phyloP scores from a whole-genome alignment of 2,329 filamentous ascomycete genomes.

The Coniella lustricola region DNA sequence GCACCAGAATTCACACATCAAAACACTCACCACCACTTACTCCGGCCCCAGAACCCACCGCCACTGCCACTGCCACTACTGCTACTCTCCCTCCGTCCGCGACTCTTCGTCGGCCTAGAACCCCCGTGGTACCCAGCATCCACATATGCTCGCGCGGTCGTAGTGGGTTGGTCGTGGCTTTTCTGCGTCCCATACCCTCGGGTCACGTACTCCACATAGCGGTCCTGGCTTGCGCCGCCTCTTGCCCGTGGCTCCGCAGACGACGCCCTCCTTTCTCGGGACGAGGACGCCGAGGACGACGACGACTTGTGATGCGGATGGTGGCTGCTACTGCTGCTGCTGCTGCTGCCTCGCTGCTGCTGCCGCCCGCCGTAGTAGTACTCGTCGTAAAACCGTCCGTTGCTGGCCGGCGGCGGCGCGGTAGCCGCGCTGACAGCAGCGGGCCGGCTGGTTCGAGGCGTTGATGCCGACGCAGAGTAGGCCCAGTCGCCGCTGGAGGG shows the following conservation, averaged over 20 bases:
- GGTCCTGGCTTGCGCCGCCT: neutral
- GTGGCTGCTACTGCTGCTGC: neutral
- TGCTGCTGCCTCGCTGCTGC: neutral
- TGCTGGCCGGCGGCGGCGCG: neutral
- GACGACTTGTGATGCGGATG: neutral
- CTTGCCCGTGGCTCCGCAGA: neutral
- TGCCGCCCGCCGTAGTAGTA: neutral
- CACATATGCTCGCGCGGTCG: no score
- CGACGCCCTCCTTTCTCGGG: neutral
- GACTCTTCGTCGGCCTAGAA: no score
- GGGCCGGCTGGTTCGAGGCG: neutral
- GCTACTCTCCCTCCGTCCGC: neutral
- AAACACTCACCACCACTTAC: neutral
- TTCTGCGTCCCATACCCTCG: neutral
- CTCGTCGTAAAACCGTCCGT: neutral
- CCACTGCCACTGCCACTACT: neutral
- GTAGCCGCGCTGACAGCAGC: neutral
- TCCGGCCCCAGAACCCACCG: neutral
- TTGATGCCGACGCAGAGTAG: no score
- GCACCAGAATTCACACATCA: no score
- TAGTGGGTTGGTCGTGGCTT: no score
- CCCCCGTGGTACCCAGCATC: no score
- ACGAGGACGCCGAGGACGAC: neutral
- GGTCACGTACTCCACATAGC: neutral
- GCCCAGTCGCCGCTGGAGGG: neutral